Conservation (phyloP, 306 rosid genomes). For the Quercus robur region DNA sequence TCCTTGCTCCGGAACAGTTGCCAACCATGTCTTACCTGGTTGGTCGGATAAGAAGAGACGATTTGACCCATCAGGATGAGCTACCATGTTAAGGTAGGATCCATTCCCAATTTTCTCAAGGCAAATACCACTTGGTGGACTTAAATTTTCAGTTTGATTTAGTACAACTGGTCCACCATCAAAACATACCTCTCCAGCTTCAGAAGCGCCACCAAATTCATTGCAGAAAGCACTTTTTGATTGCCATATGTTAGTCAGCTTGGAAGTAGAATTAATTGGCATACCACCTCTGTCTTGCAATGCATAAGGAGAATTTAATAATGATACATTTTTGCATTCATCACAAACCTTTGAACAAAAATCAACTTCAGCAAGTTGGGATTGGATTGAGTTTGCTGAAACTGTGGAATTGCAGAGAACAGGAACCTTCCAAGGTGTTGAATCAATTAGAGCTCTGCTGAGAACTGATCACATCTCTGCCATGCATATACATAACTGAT, state of each 20-base stretch:
- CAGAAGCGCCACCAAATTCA: slow-evolving; percentile 28
- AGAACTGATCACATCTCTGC: slow-evolving; percentile 37
- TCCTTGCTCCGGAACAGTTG: slow-evolving; percentile 26
- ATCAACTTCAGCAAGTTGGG: neutral
- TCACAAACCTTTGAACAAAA: slow-evolving; percentile 34
- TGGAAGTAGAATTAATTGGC: slow-evolving; percentile 13
- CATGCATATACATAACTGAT: neutral
- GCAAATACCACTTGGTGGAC: slow-evolving; percentile 31
- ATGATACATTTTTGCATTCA: slow-evolving; percentile 25
- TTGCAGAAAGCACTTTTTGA: slow-evolving; percentile 21
- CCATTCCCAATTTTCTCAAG: slow-evolving; percentile 37
- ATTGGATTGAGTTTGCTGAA: slow-evolving; percentile 16
- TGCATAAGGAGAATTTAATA: slow-evolving; percentile 19
- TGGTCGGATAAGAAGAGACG: slow-evolving; percentile 33
- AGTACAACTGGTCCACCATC: slow-evolving; percentile 26
- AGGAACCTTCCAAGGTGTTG: slow-evolving; percentile 24
- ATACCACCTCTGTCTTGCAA: slow-evolving; percentile 5
- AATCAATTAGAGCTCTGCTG: slow-evolving; percentile 27
- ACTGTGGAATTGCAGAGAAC: slow-evolving; percentile 30
- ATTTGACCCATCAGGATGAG: slow-evolving; percentile 42
- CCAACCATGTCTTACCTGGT: slow-evolving; percentile 30
- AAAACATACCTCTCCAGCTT: slow-evolving; percentile 20
- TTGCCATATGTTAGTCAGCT: slow-evolving; percentile 24
- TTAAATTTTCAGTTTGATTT: slow-evolving; percentile 12
- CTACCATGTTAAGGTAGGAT: slow-evolving; percentile 32